Conservation (phyloP, 164 flowering plant genomes). For the Annona squamosa region DNA sequence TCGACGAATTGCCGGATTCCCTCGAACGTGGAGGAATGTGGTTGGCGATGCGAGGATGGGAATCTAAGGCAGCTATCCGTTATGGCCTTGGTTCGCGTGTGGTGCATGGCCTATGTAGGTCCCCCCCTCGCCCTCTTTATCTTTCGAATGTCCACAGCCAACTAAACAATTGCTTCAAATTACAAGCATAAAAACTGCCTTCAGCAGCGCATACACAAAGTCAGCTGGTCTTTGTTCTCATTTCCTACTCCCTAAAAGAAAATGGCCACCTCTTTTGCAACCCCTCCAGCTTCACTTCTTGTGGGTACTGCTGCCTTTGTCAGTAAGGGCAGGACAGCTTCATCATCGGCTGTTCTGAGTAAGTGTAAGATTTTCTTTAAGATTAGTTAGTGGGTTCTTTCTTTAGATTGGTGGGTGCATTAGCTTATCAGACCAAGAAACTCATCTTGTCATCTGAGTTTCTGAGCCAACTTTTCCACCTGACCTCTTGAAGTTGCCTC, state of each 20-base stretch:
- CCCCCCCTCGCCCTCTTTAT: background rate
- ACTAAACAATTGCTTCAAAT: background rate
- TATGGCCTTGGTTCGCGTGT: conserved; percentile 20
- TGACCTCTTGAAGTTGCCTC: background rate
- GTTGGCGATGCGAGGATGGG: conserved; percentile 39
- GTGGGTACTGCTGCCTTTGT: conserved; percentile 13
- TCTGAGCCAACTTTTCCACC: background rate
- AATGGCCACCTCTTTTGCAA: conserved; percentile 45
- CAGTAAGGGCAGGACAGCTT: conserved; percentile 12
- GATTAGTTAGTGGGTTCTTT: too few species aligned
- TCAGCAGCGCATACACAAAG: background rate
- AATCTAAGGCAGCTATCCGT: conserved; percentile 19
- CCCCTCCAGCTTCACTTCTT: conserved; percentile 24
- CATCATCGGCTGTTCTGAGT: conserved; percentile 32
- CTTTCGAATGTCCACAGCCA: background rate
- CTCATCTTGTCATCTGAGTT: too few species aligned
- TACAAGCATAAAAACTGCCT: background rate
- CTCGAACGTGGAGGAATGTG: conserved; percentile 34
- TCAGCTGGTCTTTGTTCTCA: background rate
- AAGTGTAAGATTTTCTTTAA: background rate
- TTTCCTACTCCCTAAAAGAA: conserved; percentile 1
- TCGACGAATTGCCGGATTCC: background rate
- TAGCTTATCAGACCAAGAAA: too few species aligned
- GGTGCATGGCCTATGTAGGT: background rate
- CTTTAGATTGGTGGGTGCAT: too few species aligned